Conservation (phyloP, 192 early-diverging fungal species). For the Spizellomyces sp. region DNA sequence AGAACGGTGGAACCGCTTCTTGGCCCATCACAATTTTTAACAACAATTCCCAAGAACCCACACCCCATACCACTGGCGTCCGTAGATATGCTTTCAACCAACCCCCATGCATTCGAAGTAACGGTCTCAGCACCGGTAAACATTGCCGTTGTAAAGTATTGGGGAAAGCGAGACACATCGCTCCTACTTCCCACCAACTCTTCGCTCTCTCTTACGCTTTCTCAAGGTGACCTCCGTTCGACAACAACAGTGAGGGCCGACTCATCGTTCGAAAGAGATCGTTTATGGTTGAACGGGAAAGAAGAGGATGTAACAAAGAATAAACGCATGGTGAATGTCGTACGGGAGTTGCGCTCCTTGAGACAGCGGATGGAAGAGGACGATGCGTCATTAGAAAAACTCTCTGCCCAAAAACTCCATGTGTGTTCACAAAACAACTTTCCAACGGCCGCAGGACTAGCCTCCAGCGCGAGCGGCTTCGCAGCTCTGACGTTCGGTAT, state of each 20-base stretch:
- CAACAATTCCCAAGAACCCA: too few relatives aligned
- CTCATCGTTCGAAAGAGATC: constrained; percentile 63
- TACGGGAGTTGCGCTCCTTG: constrained; percentile 73
- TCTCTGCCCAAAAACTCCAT: constrained; percentile 74
- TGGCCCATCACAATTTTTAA: too few relatives aligned
- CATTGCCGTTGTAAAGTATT: constrained; percentile 99
- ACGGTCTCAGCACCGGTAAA: constrained; percentile 98
- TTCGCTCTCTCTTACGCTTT: constrained; percentile 94
- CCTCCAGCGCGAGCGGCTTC: constrained; percentile 95
- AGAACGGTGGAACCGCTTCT: too few relatives aligned
- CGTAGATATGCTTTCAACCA: too few relatives aligned
- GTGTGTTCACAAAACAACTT: constrained; percentile 99
- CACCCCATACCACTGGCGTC: too few relatives aligned
- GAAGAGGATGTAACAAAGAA: constrained; percentile 81
- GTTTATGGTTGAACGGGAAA: constrained; percentile 95
- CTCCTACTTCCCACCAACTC: constrained; percentile 97
- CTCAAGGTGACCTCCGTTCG: constrained; percentile 93
- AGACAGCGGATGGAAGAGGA: constrained; percentile 68
- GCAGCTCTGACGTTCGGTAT: constrained; percentile 90
- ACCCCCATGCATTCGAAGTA: constrained; percentile 37
- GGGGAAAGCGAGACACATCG: constrained; percentile 92
- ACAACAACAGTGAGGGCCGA: constrained; percentile 81
- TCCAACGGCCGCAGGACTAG: constrained; percentile 97
- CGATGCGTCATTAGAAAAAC: constrained; percentile 44
- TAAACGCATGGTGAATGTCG: constrained; percentile 83